Base-by-base conservation (phyloP, 192 early-diverging fungal species). In the Chytriomyces confervae region DNA sequence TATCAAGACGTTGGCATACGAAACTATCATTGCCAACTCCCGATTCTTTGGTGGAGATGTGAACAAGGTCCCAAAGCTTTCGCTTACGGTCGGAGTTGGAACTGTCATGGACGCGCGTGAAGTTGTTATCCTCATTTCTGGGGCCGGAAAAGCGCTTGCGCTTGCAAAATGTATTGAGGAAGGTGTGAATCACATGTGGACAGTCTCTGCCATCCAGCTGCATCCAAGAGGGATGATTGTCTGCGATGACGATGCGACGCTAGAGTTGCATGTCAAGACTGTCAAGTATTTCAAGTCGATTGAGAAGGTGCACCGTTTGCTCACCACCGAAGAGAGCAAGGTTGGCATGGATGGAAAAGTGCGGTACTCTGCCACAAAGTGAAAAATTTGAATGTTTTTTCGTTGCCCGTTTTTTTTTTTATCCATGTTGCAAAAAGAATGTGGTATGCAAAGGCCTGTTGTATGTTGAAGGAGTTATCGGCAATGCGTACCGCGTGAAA, bases 161-260 rank as follows among this genome's bases (percentile, higher is more conserved):
- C 84, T 95, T 60, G 92, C 93, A 65, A 94, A 95, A 84, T 94
- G 93, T 81, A 92, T 95, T 75, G 94, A 91, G 64, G 89, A 91
- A 75, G 91, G 93, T 27, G 91, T 95, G 61, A 95, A 95, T 85
- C 93, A 94, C 84, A 95, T 95, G 93, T 95, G 92, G 92, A 94
- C 93, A 23, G 93, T 95, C 50, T 93, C 92, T 47, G 94, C 93
- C 62, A 91, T 95, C 82, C 93, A 95, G 82, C 83, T 91, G 36
- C 93, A 95, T 69, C 91, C 93, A 49, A 89, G 90, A 76, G 91
- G 91, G 23, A 86, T 95, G 81, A 89, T 95, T 80, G 92, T 93
- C 20, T 95, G 94, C 77, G 94, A 95, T 79, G 94, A 95, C 76
- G 94, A 95, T 69, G 93, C 94, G 45, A 94, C 93, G 2, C 83